Base-by-base conservation (phyloP, 1,284 basidiomycete genomes). In the Tylopilus orsonianus region DNA sequence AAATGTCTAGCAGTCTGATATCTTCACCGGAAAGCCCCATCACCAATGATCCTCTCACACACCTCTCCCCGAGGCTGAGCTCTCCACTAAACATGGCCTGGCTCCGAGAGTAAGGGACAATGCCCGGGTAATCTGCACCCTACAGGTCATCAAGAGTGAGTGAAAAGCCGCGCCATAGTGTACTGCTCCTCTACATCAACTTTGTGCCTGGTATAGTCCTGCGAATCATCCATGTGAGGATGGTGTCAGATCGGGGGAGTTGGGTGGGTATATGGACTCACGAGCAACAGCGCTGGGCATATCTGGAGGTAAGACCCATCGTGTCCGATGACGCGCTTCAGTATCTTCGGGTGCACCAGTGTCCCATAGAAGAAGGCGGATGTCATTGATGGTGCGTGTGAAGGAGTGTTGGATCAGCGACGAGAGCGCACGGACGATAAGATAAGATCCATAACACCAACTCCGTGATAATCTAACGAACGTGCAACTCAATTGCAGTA, bases 301-400 rank as follows among this genome's bases (percentile, higher is more conserved):
- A 83, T 75, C 34, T 73, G 60, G 5, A 90, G 71, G 50, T 79
- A 71, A 8, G 70, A 59, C 9, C 80, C 81, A 44, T 80, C 70
- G 50, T 85, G 79, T 8, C 72, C 72, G 22, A 90, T 77, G 8
- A 90, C 86, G 16, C 80, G 72, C 49, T 69, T 74, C 32, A 90
- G 70, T 56, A 90, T 81, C 43, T 75, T 78, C 9, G 87, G 86
- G 54, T 88, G 85, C 73, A 87, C 81, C 22, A 90, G 68, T 0
- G 88, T 92, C 23, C 93, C 93, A 64, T 95, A 93, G 73, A 93
- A 93, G 69, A 95, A 94, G 5, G 87, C 87, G 49, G 73, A 68
- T 23, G 41, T 26, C 66, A 61, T 65, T 7, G 52, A 23, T 40
- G 35, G 27, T 18, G 26, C 43, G 32, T 41, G 44, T 32, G 18